A percentile compares a stretch with the other conserved stretches of the same genome.
These are phyloP conservation scores for Simmondsia chinensis DNA, from an alignment of 148 eudicot species.

Conservation along the genomic window DNA sequence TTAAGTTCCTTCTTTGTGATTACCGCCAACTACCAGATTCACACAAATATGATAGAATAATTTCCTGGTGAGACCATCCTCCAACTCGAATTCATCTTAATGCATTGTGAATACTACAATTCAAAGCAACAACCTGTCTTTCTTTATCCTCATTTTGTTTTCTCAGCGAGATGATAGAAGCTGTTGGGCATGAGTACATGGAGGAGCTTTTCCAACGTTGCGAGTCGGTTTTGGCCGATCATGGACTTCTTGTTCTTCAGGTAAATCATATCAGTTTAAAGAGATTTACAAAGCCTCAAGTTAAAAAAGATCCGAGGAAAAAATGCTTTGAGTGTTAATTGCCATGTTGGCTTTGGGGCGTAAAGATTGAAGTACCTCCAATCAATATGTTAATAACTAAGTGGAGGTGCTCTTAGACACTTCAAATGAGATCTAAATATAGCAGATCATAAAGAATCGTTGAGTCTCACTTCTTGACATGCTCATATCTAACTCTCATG, in stretches of 20 bases:
- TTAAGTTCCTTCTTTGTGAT: conserved; percentile 51
- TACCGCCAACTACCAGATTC: conserved; percentile 46
- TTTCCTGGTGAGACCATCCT: conserved; percentile 40
- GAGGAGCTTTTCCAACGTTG: conserved; percentile 47
- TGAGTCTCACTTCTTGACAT: too few species aligned
- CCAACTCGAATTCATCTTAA: background rate
- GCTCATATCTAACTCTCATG: too few species aligned
- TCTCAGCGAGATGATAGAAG: conserved; percentile 61
- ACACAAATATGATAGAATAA: conserved; percentile 44
- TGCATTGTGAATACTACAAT: too few species aligned
- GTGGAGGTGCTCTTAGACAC: too few species aligned
- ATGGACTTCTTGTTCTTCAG: conserved; percentile 59
- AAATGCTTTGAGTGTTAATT: too few species aligned
- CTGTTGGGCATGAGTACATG: conserved; percentile 54
- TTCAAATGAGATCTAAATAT: too few species aligned
- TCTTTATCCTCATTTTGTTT: background rate
- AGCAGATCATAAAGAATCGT: too few species aligned
- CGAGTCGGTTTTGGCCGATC: conserved; percentile 41
- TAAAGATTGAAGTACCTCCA: too few species aligned
- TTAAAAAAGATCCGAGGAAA: too few species aligned
- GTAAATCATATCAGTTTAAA: conserved; percentile 8
- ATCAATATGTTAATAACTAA: too few species aligned
- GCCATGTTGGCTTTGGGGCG: too few species aligned
- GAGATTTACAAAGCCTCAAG: conserved; percentile 2
- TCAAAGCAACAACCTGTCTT: too few species aligned